phyloP scores from a whole-genome alignment of 2,329 filamentous ascomycete genomes.

The Cytospora piceicola region DNA sequence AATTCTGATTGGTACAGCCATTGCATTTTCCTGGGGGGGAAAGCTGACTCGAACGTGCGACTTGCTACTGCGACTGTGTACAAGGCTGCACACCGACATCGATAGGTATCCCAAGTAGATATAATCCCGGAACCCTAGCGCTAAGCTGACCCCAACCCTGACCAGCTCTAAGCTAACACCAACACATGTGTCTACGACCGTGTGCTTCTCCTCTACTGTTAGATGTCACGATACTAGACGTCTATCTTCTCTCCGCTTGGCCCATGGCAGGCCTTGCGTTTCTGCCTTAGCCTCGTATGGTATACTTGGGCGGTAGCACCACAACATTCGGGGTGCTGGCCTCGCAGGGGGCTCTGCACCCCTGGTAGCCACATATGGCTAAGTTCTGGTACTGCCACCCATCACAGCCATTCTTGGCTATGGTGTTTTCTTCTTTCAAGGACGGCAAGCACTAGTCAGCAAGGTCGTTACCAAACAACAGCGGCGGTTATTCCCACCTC shows the following conservation, averaged over 20 bases:
- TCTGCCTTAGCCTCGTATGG: background rate
- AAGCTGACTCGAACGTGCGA: too few species aligned
- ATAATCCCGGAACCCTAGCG: too few species aligned
- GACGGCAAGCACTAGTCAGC: constrained; percentile 17
- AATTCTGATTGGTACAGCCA: constrained; percentile 35
- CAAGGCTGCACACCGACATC: too few species aligned
- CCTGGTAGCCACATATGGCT: constrained; percentile 3
- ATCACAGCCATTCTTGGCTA: constrained; percentile 2
- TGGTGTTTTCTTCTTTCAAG: background rate
- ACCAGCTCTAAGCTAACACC: constrained; percentile 7
- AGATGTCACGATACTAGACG: background rate
- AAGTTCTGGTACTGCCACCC: constrained; percentile 1
- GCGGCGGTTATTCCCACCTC: constrained; percentile 15
- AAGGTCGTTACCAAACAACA: constrained; percentile 18
- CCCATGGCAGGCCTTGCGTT: background rate
- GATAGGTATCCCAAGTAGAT: too few species aligned
- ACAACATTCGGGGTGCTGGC: background rate
- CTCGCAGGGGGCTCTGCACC: background rate
- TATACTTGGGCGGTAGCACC: background rate
- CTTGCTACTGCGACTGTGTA: too few species aligned
- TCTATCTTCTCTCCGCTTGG: constrained; percentile 1
- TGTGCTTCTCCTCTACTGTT: constrained; percentile 8
- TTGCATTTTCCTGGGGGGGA: constrained; percentile 24
- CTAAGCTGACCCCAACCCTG: too few species aligned
- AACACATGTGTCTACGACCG: constrained; percentile 25